Percentiles rank a stretch among this genome's conserved stretches.
Conservation (phyloP, 805 yeast genomes). For the Candida wancherniae region DNA sequence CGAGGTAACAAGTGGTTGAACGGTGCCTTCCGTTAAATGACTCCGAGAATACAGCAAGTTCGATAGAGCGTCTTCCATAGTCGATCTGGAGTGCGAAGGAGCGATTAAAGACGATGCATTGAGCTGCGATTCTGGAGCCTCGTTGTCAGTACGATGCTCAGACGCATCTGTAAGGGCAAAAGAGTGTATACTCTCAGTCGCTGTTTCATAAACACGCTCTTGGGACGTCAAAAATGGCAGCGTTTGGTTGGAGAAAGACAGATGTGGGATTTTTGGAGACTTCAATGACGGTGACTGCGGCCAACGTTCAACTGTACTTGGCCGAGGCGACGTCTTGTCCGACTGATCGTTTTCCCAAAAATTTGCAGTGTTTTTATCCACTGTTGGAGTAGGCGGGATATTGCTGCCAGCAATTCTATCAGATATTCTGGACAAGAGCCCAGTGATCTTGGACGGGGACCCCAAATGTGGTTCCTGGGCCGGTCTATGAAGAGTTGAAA, state of each 20-base stretch:
- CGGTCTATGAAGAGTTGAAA: no score
- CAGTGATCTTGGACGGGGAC: conserved; percentile 12
- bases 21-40: no score
- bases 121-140: no score
- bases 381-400: conserved; percentile 10
- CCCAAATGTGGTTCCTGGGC: conserved; percentile 4
- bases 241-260: conserved; percentile 1
- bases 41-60: no score
- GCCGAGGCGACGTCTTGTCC: conserved; percentile 3
- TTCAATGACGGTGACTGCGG: conserved; percentile 2
- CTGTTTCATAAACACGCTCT: conserved; percentile 1
- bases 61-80: no score
- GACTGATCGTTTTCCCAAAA: conserved; percentile 5
- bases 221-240: conserved; percentile 3
- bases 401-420: conserved; percentile 15
- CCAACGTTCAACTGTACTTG: neutral
- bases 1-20: no score
- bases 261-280: conserved; percentile 2
- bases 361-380: conserved; percentile 6
- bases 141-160: no score
- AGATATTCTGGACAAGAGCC: conserved; percentile 11
- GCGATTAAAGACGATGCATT: no score
- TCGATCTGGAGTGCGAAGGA: no score
- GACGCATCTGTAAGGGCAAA: no score
- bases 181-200: conserved; percentile 7